phyloP scores from a whole-genome alignment of 1,284 basidiomycete genomes.

The Hymenochaete sp. region DNA sequence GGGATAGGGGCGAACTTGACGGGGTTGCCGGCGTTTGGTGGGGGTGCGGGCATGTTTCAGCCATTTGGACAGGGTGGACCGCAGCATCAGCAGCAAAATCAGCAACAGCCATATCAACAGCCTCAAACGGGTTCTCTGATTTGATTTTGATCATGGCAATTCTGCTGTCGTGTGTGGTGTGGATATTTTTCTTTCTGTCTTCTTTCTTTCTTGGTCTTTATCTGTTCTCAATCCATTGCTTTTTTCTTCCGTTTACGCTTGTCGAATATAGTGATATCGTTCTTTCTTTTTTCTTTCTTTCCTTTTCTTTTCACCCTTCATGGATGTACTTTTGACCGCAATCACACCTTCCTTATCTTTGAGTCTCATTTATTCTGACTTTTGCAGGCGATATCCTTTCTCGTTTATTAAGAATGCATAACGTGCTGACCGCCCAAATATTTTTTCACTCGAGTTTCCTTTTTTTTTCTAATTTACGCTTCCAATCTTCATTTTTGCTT shows the following conservation, averaged over 20 bases:
- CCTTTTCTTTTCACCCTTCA: background rate
- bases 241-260: slow-evolving; percentile 8
- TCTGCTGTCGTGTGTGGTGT: background rate
- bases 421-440: too few relatives aligned
- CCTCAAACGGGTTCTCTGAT: slow-evolving; percentile 17
- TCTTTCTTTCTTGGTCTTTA: slow-evolving; percentile 1
- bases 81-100: slow-evolving; percentile 29
- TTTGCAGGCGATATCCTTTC: too few relatives aligned
- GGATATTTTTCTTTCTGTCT: background rate
- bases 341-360: too few relatives aligned
- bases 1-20: slow-evolving; percentile 21
- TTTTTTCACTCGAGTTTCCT: too few relatives aligned
- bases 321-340: slow-evolving; percentile 1
- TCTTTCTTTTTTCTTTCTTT: background rate
- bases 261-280: slow-evolving; percentile 5
- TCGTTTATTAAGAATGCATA: too few relatives aligned
- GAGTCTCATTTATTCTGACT: too few relatives aligned
- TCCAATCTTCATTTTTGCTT: too few relatives aligned
- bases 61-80: slow-evolving; percentile 14
- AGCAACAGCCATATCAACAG: slow-evolving; percentile 32
- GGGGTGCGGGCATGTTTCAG: slow-evolving; percentile 11
- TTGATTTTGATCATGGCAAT: background rate
- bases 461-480: too few relatives aligned
- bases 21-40: slow-evolving; percentile 8
- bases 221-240: background rate